Base-by-base conservation (phyloP, 257 asterid genomes). In the Forsythia viridissima region DNA sequence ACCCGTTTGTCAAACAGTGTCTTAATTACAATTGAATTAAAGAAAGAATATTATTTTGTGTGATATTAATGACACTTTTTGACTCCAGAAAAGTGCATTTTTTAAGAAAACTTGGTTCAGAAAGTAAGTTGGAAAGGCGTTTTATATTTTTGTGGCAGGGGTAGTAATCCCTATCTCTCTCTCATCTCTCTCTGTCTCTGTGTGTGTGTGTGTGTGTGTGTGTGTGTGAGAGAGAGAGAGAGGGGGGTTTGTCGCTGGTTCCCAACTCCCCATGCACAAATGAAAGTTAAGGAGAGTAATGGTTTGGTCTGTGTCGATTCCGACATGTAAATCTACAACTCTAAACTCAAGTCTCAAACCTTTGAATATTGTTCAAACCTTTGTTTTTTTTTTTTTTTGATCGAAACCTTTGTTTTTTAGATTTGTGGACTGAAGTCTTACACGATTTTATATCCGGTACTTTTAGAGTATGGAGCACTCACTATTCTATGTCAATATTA, bases 231-330 rank as follows among this genome's bases (percentile, higher is more conserved):
- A 46, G 18, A 12, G 18, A 12, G 24, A 2, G 37, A 7, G 13
- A 6, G 67, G 1, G 34, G 10, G 67, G 36, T 8, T 20, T 4
- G 37, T 61, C 3, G 73, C 77, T 73, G 80, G 7, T 15, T 2
- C 68, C 59, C 84, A 73, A 80, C 59, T 83, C 71, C 74, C 80
- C 70, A 80, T 68, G 82, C 78, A 74, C 30, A 18, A 55, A 55
- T 55, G 21, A 63, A 63, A 59, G 73, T 68, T 43, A 44, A 63
- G 18, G 20, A 57, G 74, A 77, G 76, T 71, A 71, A 44, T 80
- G 70, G 71, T 67, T 76, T 63, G 83, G 86, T 79, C 79, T 77
- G 80, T 76, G 78, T 24, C 38, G 83, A 79, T 85, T 80, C 88
- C 86, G 82, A 82, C 88, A 85, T 79, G 74, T 66, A 74, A 66